phyloP scores from a whole-genome alignment of 495 filamentous ascomycete species.

The Amorphotheca resinae region DNA sequence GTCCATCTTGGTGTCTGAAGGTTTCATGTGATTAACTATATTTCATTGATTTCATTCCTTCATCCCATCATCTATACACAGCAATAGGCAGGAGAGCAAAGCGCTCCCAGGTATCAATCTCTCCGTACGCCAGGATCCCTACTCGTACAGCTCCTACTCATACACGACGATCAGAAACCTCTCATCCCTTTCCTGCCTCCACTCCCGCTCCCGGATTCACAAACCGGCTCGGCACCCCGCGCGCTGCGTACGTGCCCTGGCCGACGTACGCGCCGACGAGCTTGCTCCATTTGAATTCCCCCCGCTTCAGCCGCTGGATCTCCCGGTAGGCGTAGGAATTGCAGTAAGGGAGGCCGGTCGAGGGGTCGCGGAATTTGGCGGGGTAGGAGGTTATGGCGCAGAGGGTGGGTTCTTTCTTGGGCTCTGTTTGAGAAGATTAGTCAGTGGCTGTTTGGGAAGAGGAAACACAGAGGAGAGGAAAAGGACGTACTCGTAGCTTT shows the following conservation, averaged over 20 bases:
- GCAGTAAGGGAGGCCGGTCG: conserved; percentile 62
- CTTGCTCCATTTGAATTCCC: conserved; percentile 62
- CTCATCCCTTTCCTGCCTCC: background rate
- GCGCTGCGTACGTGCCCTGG: conserved; percentile 41
- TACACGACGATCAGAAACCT: no score
- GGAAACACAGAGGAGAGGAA: background rate
- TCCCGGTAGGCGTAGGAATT: conserved; percentile 64
- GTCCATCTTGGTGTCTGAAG: no score
- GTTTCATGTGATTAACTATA: no score
- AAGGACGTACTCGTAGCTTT: conserved; percentile 35
- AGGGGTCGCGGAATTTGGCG: conserved; percentile 64
- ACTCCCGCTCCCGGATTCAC: conserved; percentile 12
- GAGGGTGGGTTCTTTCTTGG: conserved; percentile 28
- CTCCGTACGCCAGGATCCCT: no score
- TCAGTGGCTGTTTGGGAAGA: conserved; percentile 8
- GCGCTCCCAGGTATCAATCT: no score
- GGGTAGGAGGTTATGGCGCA: conserved; percentile 74
- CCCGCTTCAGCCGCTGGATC: conserved; percentile 49
- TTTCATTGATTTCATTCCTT: no score
- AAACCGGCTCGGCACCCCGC: conserved; percentile 59
- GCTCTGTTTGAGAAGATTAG: conserved; percentile 23
- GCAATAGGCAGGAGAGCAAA: no score
- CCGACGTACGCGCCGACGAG: conserved; percentile 70
- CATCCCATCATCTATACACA: no score
- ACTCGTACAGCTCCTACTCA: no score